Base-by-base conservation (phyloP, 306 rosid species). In the Aeschynomene evenia region DNA sequence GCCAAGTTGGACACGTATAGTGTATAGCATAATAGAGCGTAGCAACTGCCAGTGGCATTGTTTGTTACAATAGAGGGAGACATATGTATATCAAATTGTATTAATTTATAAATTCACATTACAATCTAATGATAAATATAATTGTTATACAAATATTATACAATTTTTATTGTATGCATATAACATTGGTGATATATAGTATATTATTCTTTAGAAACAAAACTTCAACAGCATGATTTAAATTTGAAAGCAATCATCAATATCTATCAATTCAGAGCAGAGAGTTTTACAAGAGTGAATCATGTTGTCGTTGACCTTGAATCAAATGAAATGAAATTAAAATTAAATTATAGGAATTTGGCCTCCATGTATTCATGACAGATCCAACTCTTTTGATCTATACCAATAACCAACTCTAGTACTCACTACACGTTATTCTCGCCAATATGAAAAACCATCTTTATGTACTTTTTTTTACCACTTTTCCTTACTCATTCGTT, bases 251-350 rank as follows among this genome's bases (percentile, higher is more conserved):
- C 23, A 68, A 58, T 63, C 53, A 20, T 24, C 40, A 66, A 4
- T 14, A 37, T 23, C 18, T 5, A 68, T 68, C 37, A 23, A 29
- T 70, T 40, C n/a, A n/a, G n/a, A n/a, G n/a, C n/a, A n/a, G n/a
- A 48, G 40, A 63, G 49, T 42, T 70, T 40, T 15, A 42, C 53
- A 22, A 45, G 28, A 21, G 69, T 49, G 55, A 71, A 71, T 43
- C 50, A 26, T 57, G 68, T n/a, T n/a, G n/a, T n/a, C n/a, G 45
- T 49, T 3, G 20, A 34, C 72, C 48, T 51, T 15, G 43, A 60
- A 82, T n/a, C n/a, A n/a, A n/a, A n/a, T n/a, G n/a, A n/a, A n/a
- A n/a, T 29, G 67, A 53, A 77, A 59, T 19, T 28, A 28, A 2
- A 5, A 34, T n/a, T 3, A 28, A 28, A 28, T 28, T 0, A 23